phyloP scores from a whole-genome alignment of 2,329 filamentous ascomycete species.

The Albifimbria verrucaria region DNA sequence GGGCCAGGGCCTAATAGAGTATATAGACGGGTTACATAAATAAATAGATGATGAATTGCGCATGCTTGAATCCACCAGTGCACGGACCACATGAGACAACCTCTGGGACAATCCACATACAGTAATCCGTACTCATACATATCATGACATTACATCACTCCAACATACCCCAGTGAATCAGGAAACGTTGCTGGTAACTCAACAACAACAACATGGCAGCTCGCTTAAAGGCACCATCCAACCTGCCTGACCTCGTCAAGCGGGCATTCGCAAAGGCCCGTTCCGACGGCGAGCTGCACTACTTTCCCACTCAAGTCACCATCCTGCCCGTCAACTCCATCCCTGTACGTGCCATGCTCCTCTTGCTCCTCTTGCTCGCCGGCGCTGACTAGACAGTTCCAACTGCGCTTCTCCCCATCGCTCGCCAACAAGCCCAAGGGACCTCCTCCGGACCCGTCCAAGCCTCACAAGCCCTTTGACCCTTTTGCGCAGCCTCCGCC shows the following conservation, averaged over 20 bases:
- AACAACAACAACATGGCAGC: conserved; percentile 11
- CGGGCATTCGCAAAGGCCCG: conserved; percentile 46
- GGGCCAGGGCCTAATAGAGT: too few species aligned
- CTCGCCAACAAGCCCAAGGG: conserved; percentile 64
- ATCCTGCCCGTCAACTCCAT: conserved; percentile 40
- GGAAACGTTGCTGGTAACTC: too few species aligned
- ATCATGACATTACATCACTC: not conserved
- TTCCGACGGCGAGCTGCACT: conserved; percentile 46
- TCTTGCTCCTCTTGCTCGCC: too few species aligned
- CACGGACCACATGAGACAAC: conserved; percentile 1
- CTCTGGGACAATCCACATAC: too few species aligned
- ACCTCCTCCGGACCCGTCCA: conserved; percentile 29
- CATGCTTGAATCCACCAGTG: not conserved
- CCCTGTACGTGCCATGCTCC: conserved; percentile 36
- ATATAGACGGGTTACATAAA: conserved; percentile 30
- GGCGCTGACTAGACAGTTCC: too few species aligned
- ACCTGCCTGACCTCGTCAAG: conserved; percentile 50
- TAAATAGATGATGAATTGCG: not conserved
- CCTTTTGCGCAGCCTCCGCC: conserved; percentile 61
- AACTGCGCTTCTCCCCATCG: conserved; percentile 67
- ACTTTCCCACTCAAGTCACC: conserved; percentile 52
- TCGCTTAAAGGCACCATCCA: conserved; percentile 37
- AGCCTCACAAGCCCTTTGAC: conserved; percentile 45
- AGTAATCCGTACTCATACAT: not conserved
- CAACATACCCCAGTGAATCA: too few species aligned